Conservation (phyloP, 83 land plant genomes). For the Thuja plicata region DNA sequence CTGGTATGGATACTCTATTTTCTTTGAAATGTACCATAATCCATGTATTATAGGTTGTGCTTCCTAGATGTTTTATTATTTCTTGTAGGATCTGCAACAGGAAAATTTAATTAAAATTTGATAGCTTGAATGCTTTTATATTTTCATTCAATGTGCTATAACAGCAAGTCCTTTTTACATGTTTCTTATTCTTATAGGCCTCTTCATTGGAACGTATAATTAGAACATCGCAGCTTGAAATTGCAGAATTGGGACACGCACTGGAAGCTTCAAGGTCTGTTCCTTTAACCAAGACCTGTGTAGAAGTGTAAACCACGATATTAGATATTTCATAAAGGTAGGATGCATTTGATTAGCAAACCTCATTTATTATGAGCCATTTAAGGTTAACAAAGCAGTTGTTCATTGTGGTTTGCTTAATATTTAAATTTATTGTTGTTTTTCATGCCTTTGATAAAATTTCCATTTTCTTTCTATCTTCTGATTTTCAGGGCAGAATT, state of each 20-base stretch:
- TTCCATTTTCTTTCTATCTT: constrained; percentile 12
- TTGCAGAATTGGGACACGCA: constrained; percentile 59
- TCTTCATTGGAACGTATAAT: constrained; percentile 83
- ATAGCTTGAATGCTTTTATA: not conserved
- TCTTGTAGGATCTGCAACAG: constrained; percentile 65
- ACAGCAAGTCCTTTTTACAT: not conserved
- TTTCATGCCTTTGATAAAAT: not conserved
- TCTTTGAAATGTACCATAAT: constrained; percentile 1
- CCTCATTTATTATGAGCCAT: not conserved
- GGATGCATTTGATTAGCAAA: not conserved
- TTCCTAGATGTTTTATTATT: not conserved
- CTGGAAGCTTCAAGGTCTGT: constrained; percentile 64
- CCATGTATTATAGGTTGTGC: not conserved
- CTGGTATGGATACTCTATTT: constrained; percentile 31
- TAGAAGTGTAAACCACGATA: not conserved
- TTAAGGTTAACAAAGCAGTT: not conserved
- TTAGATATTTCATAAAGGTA: not conserved
- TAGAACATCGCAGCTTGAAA: constrained; percentile 65
- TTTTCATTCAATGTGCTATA: not conserved
- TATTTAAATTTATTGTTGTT: not conserved
- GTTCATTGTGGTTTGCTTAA: not conserved
- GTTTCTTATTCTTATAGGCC: constrained; percentile 45
- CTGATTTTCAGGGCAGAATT: constrained; percentile 65
- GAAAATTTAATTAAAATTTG: not conserved
- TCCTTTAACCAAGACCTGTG: not conserved